phyloP scores from a whole-genome alignment of 1,284 basidiomycete genomes.

The Sporisorium graminicola region DNA sequence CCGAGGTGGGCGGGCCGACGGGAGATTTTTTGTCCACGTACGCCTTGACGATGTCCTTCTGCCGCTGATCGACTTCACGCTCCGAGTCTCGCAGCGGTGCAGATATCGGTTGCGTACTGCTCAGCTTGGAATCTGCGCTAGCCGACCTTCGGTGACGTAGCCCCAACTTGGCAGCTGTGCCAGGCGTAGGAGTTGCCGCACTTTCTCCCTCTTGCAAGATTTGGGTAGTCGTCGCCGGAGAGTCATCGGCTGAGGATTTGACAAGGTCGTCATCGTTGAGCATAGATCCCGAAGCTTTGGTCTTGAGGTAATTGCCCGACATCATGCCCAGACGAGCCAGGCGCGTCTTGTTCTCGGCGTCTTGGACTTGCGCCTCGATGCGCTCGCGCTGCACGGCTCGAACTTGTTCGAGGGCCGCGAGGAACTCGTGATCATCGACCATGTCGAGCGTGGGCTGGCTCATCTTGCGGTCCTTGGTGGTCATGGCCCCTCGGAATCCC shows the following conservation, averaged over 20 bases:
- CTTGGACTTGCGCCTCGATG: conserved; percentile 41
- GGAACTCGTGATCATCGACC: conserved; percentile 62
- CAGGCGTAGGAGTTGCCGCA: background rate
- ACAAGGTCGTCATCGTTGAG: conserved; percentile 10
- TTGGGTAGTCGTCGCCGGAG: background rate
- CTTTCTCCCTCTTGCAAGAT: background rate
- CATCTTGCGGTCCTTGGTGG: conserved; percentile 48
- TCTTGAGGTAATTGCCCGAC: conserved; percentile 35
- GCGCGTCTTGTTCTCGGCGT: conserved; percentile 34
- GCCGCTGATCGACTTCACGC: conserved; percentile 31
- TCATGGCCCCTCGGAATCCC: conserved; percentile 29
- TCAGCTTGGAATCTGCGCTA: conserved; percentile 29
- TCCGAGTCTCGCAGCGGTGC: conserved; percentile 11
- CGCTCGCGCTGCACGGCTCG: conserved; percentile 54
- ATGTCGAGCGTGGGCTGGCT: conserved; percentile 64
- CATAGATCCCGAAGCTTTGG: conserved; percentile 27
- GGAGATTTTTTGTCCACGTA: conserved; percentile 26
- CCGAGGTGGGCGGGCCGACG: conserved; percentile 19
- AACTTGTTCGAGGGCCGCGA: conserved; percentile 61
- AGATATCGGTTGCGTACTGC: conserved; percentile 10
- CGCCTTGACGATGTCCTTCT: conserved; percentile 49
- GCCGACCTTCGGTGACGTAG: conserved; percentile 33
- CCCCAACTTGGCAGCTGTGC: background rate
- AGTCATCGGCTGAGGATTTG: background rate
- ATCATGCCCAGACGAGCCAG: conserved; percentile 38